Base-by-base conservation (phyloP, 441 rosid species). In the Populus trichocarpa region DNA sequence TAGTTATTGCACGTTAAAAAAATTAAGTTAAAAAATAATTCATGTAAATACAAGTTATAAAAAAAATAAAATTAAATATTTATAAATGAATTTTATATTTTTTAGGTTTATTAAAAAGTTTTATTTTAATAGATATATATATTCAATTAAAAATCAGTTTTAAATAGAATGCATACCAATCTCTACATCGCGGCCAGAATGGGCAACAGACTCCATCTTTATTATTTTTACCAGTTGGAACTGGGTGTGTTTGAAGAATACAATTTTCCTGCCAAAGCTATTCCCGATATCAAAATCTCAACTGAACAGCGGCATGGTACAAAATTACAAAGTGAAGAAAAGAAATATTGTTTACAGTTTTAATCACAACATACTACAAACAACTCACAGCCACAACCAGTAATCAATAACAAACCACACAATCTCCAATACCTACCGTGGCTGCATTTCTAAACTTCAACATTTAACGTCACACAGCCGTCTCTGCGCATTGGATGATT, bases 351-450 rank as follows among this genome's bases (percentile, higher is more conserved):
- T 50, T 46, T 74, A 23, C 35, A 13, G 69, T 32, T 68, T 16
- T 40, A 33, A 80, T 33, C 36, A 50, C 46, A 50, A 72, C 46
- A 73, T 61, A 64, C 77, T 76, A 82, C 77, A 72, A 36, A 50
- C 20, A 68, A 14, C 13, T 32, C 20, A 18, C 42, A 18, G 2
- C 22, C n/a, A 36, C 36, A 68, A n/a, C 50, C 71, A 35, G 40
- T 32, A 67, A 16, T 11, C 70, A 67, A 16, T 69, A 6, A 9
- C 26, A 30, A 14, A 32, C n/a, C 71, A 25, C n/a, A 8, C 33
- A 8, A 26, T 18, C 23, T 20, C 14, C 46, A 35, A 69, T 10
- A 9, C 25, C 70, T 12, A 18, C n/a, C 6, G 63, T 53, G 9
- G 63, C 63, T 53, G 63, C 22, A 53, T 53, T 6, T 2, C 22